Evolutionary conservation across 495 filamentous ascomycete genomes (phyloP), one percentile per base, ranked within the genome.

Genomic region (Chaetomidium leptoderma): DNA sequence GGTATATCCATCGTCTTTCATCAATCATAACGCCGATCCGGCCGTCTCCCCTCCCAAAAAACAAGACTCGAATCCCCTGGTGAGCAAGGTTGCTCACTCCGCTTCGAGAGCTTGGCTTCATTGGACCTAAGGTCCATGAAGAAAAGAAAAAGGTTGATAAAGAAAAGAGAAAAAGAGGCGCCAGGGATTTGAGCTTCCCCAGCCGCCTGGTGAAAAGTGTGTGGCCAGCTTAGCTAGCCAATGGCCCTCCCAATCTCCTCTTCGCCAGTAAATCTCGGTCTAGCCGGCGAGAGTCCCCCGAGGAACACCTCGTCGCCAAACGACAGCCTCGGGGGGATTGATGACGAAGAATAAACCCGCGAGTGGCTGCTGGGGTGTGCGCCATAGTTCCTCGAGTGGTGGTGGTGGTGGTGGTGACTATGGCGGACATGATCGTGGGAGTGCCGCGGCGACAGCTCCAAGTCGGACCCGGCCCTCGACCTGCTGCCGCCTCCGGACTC

Each of bases 211-310:
- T n/a, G n/a, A n/a, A n/a, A n/a, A n/a, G n/a, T n/a, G n/a, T n/a
- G n/a, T n/a, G n/a, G n/a, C n/a, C n/a, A n/a, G n/a, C n/a, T n/a
- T n/a, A n/a, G n/a, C n/a, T 63, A 79, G 3, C 75, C 75, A 39
- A 79, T 72, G 4, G 76, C 75, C 32, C 71, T 62, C 10, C 77
- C 77, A 57, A 78, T 78, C 17, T 70, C 67, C 10, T 72, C 66
- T 17, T 68, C 63, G 30, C 63, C 68, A 3, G 26, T 6, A 23
- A 73, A 63, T n/a, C 67, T 61, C 17, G 74, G 70, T 29, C 74
- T 70, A 7, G 69, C 70, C 5, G 76, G 73, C 17, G 72, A 73
- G 11, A 74, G 52, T 1, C 72, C 73, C 10, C 63, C 70, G 5
- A 71, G 56, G 29, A 70, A 40, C 39, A 68, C 62, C 29, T 72